Evolutionary conservation across 345 rosid species (phyloP).

Genomic region (Eucalyptus leucophloia): DNA sequence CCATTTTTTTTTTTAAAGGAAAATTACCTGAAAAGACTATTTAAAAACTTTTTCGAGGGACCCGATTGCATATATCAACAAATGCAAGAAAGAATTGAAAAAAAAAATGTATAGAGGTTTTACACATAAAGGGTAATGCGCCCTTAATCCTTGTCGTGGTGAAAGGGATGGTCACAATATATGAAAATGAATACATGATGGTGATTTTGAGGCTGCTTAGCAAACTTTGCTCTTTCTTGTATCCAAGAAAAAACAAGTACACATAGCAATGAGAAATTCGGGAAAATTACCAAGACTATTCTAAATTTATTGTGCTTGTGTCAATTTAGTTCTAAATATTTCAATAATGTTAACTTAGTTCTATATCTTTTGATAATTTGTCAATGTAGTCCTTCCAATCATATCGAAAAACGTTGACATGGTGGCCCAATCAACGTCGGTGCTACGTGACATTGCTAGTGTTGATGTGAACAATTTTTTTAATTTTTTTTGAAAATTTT

Average conservation of each 20-base stretch:
- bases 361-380: too few relatives aligned
- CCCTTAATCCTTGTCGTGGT: background rate
- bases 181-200: background rate
- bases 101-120: background rate
- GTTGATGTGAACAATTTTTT: too few relatives aligned
- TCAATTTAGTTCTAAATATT: too few relatives aligned
- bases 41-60: too few relatives aligned
- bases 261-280: background rate
- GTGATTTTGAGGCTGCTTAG: background rate
- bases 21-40: too few relatives aligned
- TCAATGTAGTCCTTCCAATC: background rate
- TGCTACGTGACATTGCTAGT: rapidly evolving
- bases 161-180: background rate
- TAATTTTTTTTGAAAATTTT: too few relatives aligned
- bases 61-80: background rate
- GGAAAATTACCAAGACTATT: background rate
- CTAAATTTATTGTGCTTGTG: background rate
- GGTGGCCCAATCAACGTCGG: rapidly evolving
- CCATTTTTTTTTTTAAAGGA: too few relatives aligned
- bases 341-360: too few relatives aligned
- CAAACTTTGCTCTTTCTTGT: background rate
- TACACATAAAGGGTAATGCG: background rate
- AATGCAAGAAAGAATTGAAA: background rate
- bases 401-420: background rate
- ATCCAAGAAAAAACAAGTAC: background rate